These are phyloP conservation scores for Penicillium odoratum DNA, from an alignment of 495 filamentous ascomycete genomes.

Conservation along the genomic window DNA sequence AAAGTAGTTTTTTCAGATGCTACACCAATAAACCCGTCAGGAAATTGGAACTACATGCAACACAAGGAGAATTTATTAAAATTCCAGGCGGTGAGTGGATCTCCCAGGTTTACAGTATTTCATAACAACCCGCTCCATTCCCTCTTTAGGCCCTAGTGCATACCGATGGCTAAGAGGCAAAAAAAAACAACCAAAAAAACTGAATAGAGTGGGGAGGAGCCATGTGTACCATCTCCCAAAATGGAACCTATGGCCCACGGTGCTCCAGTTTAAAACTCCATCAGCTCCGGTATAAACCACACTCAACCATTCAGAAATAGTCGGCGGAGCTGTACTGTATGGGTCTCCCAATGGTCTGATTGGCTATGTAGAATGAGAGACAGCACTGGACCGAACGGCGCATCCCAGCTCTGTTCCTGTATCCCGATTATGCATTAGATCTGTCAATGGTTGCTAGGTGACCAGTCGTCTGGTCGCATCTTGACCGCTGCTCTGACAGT, in stretches of 20 bases:
- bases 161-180: constrained; percentile 15
- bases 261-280: constrained; percentile 5
- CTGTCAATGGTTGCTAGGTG: constrained; percentile 33
- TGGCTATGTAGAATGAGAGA: neutral
- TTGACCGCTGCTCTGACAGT: constrained; percentile 20
- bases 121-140: constrained; percentile 20
- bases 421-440: constrained; percentile 19
- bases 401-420: constrained; percentile 1
- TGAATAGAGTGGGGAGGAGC: constrained; percentile 11
- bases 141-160: constrained; percentile 26
- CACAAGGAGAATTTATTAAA: constrained; percentile 1
- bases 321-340: constrained; percentile 20
- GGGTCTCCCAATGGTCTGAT: constrained; percentile 2
- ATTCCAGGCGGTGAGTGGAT: constrained; percentile 26
- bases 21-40: neutral
- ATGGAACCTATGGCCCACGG: constrained; percentile 7
- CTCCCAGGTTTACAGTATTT: neutral
- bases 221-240: constrained; percentile 31
- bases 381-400: constrained; percentile 6
- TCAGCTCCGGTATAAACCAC: neutral
- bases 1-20: neutral
- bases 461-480: constrained; percentile 16
- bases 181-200: constrained; percentile 7
- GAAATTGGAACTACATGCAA: neutral
- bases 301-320: constrained; percentile 5